Evolutionary conservation across 306 rosid species (phyloP), one percentile per base, ranked within the genome.

Genomic region (Vigna unguiculata): DNA sequence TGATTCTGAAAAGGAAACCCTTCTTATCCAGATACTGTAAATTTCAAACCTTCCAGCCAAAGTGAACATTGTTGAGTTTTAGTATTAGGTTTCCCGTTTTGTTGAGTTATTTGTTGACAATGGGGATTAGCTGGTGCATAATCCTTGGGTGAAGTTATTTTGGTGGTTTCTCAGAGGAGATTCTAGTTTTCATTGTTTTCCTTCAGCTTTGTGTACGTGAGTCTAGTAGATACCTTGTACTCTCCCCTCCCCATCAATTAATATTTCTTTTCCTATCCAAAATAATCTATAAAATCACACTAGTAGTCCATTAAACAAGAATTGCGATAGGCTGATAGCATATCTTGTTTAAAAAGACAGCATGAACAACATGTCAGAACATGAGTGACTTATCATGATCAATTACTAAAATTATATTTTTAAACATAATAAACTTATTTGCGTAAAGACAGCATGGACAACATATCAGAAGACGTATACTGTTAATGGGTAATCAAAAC

Each of bases 341-440:
- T 15, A 40, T 58, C 62, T 32, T 54, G 51, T 34, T 65, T 52
- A 9, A 48, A 70, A 71, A 11, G 19, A 17, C 57, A 62, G 25
- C 25, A 24, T 24, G 25, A 24, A 24, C 20, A 24, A 24, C 20
- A 15, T n/a, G 54, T 16, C 12, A 53, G 59, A 43, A 43, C 22
- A 67, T 45, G 22, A 54, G 46, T 12, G 57, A 64, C 51, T 52
- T 3, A 24, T 2, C 71, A 41, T 43, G 10, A 53, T 17, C 58
- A 76, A 76, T 76, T 66, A 24, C 57, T 24, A 40, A 52, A 38
- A 65, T 40, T 53, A 65, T 66, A 76, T 40, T 21, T 52, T 58
- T 41, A 21, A 52, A 66, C 13, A 70, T 11, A 36, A n/a, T n/a
- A n/a, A n/a, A n/a, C n/a, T n/a, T n/a, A n/a, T n/a, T n/a, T 24